A percentile compares a stretch with the other conserved stretches of the same genome.
Conservation (phyloP, 1,284 basidiomycete species). For the Rhodofomes roseus region DNA sequence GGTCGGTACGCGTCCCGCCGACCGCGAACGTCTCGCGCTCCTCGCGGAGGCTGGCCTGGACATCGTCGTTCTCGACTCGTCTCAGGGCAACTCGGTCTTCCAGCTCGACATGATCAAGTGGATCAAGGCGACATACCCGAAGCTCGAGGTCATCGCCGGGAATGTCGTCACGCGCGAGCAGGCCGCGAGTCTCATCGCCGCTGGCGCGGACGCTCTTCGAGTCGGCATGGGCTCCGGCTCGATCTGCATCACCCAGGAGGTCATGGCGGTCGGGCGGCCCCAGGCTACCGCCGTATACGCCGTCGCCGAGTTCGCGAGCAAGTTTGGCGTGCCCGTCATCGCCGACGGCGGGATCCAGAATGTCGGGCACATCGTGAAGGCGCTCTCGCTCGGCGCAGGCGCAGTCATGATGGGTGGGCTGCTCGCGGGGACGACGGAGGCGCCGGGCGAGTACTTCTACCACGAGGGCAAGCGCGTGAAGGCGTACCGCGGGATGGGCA, state of each 20-base stretch:
- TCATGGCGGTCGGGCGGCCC: constrained; percentile 99
- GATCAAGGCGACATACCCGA: constrained; percentile 87
- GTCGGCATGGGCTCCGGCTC: constrained; percentile 98
- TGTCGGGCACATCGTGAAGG: constrained; percentile 98
- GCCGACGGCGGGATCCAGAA: constrained; percentile 98
- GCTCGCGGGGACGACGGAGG: constrained; percentile 94
- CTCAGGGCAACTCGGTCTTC: constrained; percentile 94
- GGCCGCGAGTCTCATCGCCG: constrained; percentile 90
- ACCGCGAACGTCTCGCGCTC: constrained; percentile 81
- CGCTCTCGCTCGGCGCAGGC: constrained; percentile 87
- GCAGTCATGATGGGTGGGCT: constrained; percentile 99
- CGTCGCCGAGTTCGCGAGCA: constrained; percentile 89
- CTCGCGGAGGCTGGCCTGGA: constrained; percentile 95
- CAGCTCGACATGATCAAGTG: constrained; percentile 95
- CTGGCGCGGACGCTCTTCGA: constrained; percentile 91
- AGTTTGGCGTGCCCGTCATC: constrained; percentile 96
- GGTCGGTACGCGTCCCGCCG: constrained; percentile 89
- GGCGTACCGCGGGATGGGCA: constrained; percentile 98
- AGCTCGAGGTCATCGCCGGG: constrained; percentile 91
- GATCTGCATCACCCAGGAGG: constrained; percentile 99
- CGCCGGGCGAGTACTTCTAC: constrained; percentile 98
- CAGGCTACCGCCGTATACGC: constrained; percentile 96
- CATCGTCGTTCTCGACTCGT: constrained; percentile 94
- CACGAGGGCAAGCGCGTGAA: constrained; percentile 99
- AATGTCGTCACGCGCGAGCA: constrained; percentile 99